Base-by-base conservation (phyloP, 2,329 filamentous ascomycete genomes). In the Diaporthe destruens region DNA sequence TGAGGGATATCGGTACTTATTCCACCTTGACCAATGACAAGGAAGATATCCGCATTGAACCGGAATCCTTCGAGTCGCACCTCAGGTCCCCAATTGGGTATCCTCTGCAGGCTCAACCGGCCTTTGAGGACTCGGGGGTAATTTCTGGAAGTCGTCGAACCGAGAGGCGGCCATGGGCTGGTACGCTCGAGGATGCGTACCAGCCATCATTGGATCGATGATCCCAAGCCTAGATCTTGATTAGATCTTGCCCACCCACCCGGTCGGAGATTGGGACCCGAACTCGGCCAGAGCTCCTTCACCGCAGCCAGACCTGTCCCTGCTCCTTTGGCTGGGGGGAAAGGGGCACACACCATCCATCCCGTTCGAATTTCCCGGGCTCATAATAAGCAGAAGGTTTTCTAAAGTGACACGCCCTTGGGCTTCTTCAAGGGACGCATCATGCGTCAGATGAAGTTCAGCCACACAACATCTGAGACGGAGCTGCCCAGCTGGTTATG, bases 221-320 rank as follows among this genome's bases (percentile, higher is more conserved):
- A 66, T 66, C 61, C 23, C 8, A 23, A 39, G 44, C n/a, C 61
- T 66, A 51, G 61, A 65, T 65, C 61, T 65, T 65, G 61, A 51
- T 53, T 23, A 39, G 61, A 53, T 53, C 61, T 66, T 8, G 32
- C 61, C 42, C 25, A n/a, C 20, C 44, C 20, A n/a, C 57, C 42
- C 4, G 6, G 6, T 51, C 61, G 61, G 59, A 51, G 61, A 65
- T 36, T 65, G 23, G 29, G 44, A 23, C 44, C 61, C 61, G 32
- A 39, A 53, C 61, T 65, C 34, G 20, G 42, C 42, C 42, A 34
- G 59, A 49, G 42, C 59, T 63, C 59, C 42, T 63, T 29, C 16
- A 6, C 20, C 34, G 42, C 42, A 49, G 42, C 39, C 9, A 20
- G 25, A 20, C 6, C 59, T 49, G 29, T 25, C 61, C 61, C 25